Evolutionary conservation across 768 basidiomycete species (phyloP), one percentile per base, ranked within the genome.

Genomic region (Boletus rubroflammeus): DNA sequence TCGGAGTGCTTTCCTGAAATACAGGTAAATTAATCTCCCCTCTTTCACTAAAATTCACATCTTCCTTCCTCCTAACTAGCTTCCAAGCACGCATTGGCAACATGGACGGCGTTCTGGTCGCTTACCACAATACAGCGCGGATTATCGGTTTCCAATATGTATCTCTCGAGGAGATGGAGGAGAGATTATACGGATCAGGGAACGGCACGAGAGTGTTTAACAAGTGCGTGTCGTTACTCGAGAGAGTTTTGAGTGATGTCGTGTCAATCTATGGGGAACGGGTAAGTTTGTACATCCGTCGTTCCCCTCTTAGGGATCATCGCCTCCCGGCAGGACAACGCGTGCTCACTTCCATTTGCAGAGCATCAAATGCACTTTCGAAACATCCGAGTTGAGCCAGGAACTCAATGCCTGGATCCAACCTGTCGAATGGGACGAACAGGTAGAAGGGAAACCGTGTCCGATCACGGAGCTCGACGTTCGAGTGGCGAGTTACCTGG

Each of bases 131-230:
- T 57, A 95, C 91, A 0, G 81, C 82, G 7, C 79, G 81, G 17
- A 81, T 97, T 47, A 93, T 93, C 62, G 96, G 96, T 1, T 98
- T 98, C 76, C 93, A 98, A 69, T 99, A 98, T 65, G 72, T 96
- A 29, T 81, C 93, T 1, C 72, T 96, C 42, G 76, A 80, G 42
- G 92, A 96, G 67, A 93, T 99, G 87, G 96, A 98, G 58, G 75
- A 80, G 39, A 78, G 81, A 15, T 67, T 98, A 1, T 95, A 86
- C 62, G 93, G 93, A 0, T 26, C 57, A 2, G 54, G 55, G 5
- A 51, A 51, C 6, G 95, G 92, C 2, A 76, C 85, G 26, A 80
- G 79, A 44, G 80, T 92, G 1, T 98, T 97, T 72, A 76, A 79
- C 48, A 84, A 87, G 62, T 89, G 86, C 54, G 73, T 96, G 4